Evolutionary conservation across 192 early-diverging fungal genomes (phyloP), one percentile per base, ranked within the genome.

Genomic region (Allomyces javanicus): DNA sequence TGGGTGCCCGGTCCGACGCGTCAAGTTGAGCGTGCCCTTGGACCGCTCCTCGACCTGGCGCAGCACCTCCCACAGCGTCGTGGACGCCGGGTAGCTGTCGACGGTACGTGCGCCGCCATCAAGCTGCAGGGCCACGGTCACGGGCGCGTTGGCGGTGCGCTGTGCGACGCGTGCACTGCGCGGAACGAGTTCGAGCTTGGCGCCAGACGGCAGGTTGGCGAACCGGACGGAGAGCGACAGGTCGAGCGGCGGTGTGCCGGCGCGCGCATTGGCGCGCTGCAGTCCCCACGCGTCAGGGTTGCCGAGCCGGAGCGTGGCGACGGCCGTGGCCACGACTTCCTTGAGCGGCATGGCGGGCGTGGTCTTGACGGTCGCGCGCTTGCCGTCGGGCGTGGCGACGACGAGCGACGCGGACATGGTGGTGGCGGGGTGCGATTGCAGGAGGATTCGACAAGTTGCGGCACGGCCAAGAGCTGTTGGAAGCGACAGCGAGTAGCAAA

Each of bases 151-250:
- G 65, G 66, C 14, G 61, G 61, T 33, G 45, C 67, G 21, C 0
- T 24, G 11, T 24, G 67, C 65, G 45, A 55, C 58, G 25, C 63
- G 26, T 45, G 44, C 17, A 45, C 24, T 11, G 65, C 66, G 6
- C 55, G 62, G 62, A 63, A 74, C 70, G 21, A 94, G 75, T 43
- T 75, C 76, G 9, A 94, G 79, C 66, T 84, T 90, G 62, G 89
- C 90, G 17, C 87, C 87, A 3, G 85, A 74, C 4, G 89, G 85
- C 40, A 94, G 73, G 69, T 90, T 91, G 33, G 88, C 87, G 74
- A 91, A 87, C 43, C 90, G 84, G 21, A 92, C 77, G 1, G 85
- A 78, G 11, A 89, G 75, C 9, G 89, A 81, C 23, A 87, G 77
- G 73, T 90, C 85, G 27, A 94, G 76, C 21, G 71, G 68, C 58